These are phyloP conservation scores for Botrytis galanthina DNA, from an alignment of 2,329 filamentous ascomycete species.

Conservation along the genomic window DNA sequence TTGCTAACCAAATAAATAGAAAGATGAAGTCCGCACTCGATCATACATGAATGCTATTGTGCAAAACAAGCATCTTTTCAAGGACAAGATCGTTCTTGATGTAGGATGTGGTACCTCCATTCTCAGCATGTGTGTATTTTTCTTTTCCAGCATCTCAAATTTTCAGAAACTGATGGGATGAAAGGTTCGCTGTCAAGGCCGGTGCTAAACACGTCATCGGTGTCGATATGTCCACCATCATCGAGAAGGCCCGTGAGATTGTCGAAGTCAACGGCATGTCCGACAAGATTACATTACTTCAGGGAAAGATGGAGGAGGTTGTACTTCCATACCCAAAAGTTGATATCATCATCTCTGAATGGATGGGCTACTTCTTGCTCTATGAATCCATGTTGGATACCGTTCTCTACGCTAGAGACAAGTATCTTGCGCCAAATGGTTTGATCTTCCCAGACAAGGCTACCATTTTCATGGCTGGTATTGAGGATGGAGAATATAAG, in stretches of 20 bases:
- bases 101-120: conserved; percentile 97
- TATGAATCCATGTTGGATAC: conserved; percentile 99
- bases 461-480: conserved; percentile 93
- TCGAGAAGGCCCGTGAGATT: conserved; percentile 96
- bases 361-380: conserved; percentile 99
- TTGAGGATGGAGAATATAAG: conserved; percentile 99
- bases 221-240: conserved; percentile 99
- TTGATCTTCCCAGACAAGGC: conserved; percentile 99
- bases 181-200: conserved; percentile 92
- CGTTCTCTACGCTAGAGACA: conserved; percentile 92
- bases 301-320: conserved; percentile 99
- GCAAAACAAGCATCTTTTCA: conserved; percentile 92
- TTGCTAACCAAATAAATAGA: conserved; percentile 52
- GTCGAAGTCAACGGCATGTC: conserved; percentile 87
- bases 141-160: conserved; percentile 1
- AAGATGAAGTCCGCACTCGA: conserved; percentile 95
- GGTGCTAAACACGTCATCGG: conserved; percentile 98
- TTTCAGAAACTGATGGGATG: background rate
- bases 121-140: conserved; percentile 81
- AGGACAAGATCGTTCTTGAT: conserved; percentile 91
- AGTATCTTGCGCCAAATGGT: conserved; percentile 80
- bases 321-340: conserved; percentile 90
- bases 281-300: conserved; percentile 94
- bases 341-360: conserved; percentile 99
- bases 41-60: conserved; percentile 98